These are phyloP conservation scores for Wickerhamiella azymoides DNA, from an alignment of 805 yeast genomes.

Conservation along the genomic window DNA sequence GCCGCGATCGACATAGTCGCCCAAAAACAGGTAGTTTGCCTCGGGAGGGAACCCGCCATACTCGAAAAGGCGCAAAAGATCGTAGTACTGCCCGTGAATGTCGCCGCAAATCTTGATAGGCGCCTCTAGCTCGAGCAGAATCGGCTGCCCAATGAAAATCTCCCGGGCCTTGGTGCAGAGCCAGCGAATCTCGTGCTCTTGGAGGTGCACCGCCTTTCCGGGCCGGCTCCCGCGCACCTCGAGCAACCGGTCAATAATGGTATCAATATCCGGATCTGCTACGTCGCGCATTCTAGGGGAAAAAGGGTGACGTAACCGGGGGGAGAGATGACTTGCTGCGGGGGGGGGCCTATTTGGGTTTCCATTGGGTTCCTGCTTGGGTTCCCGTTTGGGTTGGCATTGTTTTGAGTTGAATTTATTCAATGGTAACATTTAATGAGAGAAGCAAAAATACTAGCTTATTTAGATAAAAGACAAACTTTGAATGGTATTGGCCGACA, in stretches of 20 bases:
- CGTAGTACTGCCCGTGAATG: conserved; percentile 97
- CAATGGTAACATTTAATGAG: too few species aligned
- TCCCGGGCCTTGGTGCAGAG: conserved; percentile 97
- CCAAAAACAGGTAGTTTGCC: conserved; percentile 86
- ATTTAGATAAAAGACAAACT: too few species aligned
- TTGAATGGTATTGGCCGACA: too few species aligned
- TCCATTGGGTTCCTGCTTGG: too few species aligned
- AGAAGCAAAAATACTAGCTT: too few species aligned
- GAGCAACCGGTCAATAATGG: conserved; percentile 88
- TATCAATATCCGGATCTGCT: conserved; percentile 86
- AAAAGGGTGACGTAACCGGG: conserved; percentile 8
- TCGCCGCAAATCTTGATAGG: conserved; percentile 94
- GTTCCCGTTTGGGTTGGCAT: too few species aligned
- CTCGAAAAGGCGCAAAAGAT: conserved; percentile 84
- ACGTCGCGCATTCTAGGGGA: conserved; percentile 24
- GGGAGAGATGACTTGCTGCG: conserved; percentile 1
- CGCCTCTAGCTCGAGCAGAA: conserved; percentile 86
- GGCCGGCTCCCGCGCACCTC: conserved; percentile 98
- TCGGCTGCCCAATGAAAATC: conserved; percentile 95
- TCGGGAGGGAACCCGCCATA: conserved; percentile 99
- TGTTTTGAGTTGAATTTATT: too few species aligned
- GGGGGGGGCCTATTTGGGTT: background rate
- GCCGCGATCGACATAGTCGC: conserved; percentile 98
- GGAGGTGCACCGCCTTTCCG: conserved; percentile 88
- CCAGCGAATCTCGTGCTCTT: conserved; percentile 87